These are phyloP conservation scores for Talaromyces sp. DNA, from an alignment of 2,329 filamentous ascomycete genomes.

Conservation along the genomic window DNA sequence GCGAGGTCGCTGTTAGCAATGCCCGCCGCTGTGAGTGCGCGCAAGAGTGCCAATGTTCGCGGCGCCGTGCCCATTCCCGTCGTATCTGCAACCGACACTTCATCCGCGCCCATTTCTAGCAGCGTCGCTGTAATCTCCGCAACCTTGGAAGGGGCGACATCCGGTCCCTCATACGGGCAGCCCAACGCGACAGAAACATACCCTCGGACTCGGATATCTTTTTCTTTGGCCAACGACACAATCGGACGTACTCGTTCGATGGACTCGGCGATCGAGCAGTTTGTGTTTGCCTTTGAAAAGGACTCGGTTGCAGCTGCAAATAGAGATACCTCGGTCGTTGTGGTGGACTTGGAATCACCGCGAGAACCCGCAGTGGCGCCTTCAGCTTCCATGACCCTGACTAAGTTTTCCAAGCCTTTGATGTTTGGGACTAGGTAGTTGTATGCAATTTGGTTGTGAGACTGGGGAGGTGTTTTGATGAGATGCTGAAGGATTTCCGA, in stretches of 20 bases:
- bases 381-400: slow-evolving; percentile 47
- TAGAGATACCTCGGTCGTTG: slow-evolving; percentile 53
- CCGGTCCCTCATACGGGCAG: slow-evolving; percentile 61
- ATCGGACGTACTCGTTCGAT: slow-evolving; percentile 55
- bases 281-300: slow-evolving; percentile 62
- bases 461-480: slow-evolving; percentile 45
- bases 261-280: slow-evolving; percentile 59
- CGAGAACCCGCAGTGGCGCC: slow-evolving; percentile 26
- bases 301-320: slow-evolving; percentile 62
- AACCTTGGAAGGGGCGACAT: slow-evolving; percentile 55
- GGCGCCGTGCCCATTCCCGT: slow-evolving; percentile 64
- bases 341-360: slow-evolving; percentile 23
- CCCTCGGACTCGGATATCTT: slow-evolving; percentile 55
- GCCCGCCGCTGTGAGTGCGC: slow-evolving; percentile 55
- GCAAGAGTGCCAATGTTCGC: slow-evolving; percentile 53
- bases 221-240: slow-evolving; percentile 50
- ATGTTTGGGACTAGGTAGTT: slow-evolving; percentile 63
- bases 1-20: slow-evolving; percentile 56
- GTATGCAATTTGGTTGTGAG: slow-evolving; percentile 52
- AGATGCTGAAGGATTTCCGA: slow-evolving; percentile 55
- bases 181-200: slow-evolving; percentile 62
- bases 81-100: slow-evolving; percentile 61
- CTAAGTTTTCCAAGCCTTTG: slow-evolving; percentile 55
- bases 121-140: slow-evolving; percentile 56
- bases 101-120: slow-evolving; percentile 61